Evolutionary conservation across 441 rosid genomes (phyloP), one percentile per base, ranked within the genome.

Genomic region (Bocquillonia castaneifolia): DNA sequence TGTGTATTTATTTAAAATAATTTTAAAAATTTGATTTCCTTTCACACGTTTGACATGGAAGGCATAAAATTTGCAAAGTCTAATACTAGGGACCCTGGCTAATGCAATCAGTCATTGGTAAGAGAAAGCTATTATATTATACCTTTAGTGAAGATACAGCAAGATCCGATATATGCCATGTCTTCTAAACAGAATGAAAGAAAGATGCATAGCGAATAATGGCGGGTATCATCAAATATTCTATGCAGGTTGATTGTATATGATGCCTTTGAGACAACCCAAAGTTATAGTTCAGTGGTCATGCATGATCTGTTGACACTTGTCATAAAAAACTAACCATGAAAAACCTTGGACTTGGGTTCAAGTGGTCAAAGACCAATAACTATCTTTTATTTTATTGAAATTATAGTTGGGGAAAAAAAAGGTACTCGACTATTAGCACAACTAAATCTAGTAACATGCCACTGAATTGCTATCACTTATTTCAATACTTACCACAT

Each of bases 401-500:
- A 14, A 62, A 62, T 8, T 6, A 44, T 14, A 40, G 10, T 40
- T 23, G 48, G 23, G 6, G 3, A 20, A 14, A 13, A 9, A 15
- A 14, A 23, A 17, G 1, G 18, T 23, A 29, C 2, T 10, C 32
- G 5, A 42, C 28, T 5, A 25, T 31, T 20, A 18, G 52, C 34
- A 12, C 39, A 45, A 31, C 39, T 22, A 29, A 29, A 18, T 40
- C 64, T 31, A 55, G 36, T 36, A 67, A 58, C 26, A 51, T 51
- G 25, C 56, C 28, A 10, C 34, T 66, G 8, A 22, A n/a, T 18
- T 68, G 39, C 32, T 25, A 29, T 48, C 39, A 53, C 15, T 28
- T 34, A 45, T 54, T 64, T 45, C 25, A 58, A 54, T 36, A 45
- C 74, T 73, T 69, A 83, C 87, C 83, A 51, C 72, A 65, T 64